Percentiles rank a stretch among this genome's conserved stretches.
Evolutionary conservation across 2,329 filamentous ascomycete genomes (phyloP).

Genomic region (Periconia sp.): DNA sequence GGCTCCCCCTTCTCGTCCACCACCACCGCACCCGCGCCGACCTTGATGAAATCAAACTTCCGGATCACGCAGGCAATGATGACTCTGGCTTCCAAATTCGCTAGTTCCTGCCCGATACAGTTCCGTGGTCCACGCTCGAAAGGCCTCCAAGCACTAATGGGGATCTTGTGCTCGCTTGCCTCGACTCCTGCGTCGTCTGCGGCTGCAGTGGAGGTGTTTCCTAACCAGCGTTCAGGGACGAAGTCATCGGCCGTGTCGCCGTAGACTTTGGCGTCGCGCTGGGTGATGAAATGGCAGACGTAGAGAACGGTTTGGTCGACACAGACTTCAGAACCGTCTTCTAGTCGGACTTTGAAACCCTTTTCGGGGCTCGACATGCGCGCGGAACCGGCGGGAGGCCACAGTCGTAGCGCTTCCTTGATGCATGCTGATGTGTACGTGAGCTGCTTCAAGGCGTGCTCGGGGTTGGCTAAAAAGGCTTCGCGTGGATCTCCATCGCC

Average conservation of each 20-base stretch:
- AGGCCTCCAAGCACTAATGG: conserved; percentile 53
- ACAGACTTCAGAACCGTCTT: conserved; percentile 46
- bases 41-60: conserved; percentile 38
- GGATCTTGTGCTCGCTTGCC: conserved; percentile 27
- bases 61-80: conserved; percentile 48
- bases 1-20: conserved; percentile 25
- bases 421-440: conserved; percentile 57
- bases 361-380: conserved; percentile 35
- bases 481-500: conserved; percentile 47
- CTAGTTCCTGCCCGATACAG: conserved; percentile 62
- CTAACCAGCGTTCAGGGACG: conserved; percentile 42
- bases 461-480: conserved; percentile 46
- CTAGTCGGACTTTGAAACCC: conserved; percentile 47
- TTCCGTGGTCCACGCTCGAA: conserved; percentile 60
- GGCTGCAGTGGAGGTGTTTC: conserved; percentile 31
- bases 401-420: conserved; percentile 58
- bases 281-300: conserved; percentile 45
- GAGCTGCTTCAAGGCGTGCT: conserved; percentile 52
- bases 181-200: conserved; percentile 14
- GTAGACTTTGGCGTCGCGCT: conserved; percentile 37
- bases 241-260: conserved; percentile 35
- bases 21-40: conserved; percentile 33
- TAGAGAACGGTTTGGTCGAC: conserved; percentile 50
- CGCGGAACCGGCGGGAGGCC: conserved; percentile 52
- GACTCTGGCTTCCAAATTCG: conserved; percentile 55